Conservation (phyloP, 2,329 filamentous ascomycete genomes). For the Dissoconium aciculare region DNA sequence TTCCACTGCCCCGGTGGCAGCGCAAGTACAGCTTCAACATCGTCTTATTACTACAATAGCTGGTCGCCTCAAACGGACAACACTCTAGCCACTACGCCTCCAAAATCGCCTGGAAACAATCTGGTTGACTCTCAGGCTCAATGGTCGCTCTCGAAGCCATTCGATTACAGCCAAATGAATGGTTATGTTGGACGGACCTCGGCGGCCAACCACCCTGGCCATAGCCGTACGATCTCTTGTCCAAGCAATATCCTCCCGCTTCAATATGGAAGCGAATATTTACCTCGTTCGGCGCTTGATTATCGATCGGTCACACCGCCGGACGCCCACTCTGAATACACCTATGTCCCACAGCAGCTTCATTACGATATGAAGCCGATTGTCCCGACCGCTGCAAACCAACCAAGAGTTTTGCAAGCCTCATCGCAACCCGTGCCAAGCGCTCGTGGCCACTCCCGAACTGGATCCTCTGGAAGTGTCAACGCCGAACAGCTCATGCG, state of each 20-base stretch:
- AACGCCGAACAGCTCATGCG: constrained; percentile 29
- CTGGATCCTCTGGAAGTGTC: constrained; percentile 21
- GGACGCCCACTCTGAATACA: constrained; percentile 5
- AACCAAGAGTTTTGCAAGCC: constrained; percentile 15
- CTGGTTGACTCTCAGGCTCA: constrained; percentile 12
- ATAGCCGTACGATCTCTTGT: constrained; percentile 18
- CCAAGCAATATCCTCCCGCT: constrained; percentile 16
- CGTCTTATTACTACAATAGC: constrained; percentile 13
- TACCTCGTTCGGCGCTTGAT: constrained; percentile 6
- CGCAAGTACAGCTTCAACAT: constrained; percentile 15
- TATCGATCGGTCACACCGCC: constrained; percentile 18
- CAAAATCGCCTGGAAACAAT: not conserved
- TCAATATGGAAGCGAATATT: constrained; percentile 17
- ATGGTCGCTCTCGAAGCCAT: constrained; percentile 16
- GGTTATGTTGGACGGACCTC: constrained; percentile 8
- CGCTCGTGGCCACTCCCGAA: constrained; percentile 19
- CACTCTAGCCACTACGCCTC: constrained; percentile 20
- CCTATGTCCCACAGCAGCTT: constrained; percentile 9
- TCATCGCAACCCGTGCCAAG: constrained; percentile 17
- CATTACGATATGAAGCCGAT: constrained; percentile 13
- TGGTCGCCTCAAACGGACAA: constrained; percentile 21
- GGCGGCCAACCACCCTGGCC: constrained; percentile 8
- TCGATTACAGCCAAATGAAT: constrained; percentile 19
- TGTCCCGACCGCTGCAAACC: constrained; percentile 10
- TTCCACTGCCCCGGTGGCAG: constrained; percentile 20